Conservation (phyloP, 495 filamentous ascomycete genomes). For the Penicillium psychrofluorescens region DNA sequence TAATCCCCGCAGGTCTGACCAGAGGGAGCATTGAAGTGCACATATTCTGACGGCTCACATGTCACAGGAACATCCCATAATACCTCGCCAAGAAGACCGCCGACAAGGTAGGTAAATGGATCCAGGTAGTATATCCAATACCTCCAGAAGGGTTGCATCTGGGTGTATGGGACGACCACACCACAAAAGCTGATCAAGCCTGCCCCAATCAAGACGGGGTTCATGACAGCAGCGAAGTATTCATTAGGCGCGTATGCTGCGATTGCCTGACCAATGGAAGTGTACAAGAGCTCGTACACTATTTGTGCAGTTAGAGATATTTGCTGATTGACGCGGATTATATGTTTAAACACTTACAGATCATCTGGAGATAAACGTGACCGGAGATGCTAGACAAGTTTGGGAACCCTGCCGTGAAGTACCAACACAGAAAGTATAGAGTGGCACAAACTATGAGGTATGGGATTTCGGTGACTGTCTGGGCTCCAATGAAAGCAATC, state of each 20-base stretch:
- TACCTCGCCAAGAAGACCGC: slow-evolving; percentile 36
- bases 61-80: slow-evolving; percentile 41
- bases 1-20: slow-evolving; percentile 66
- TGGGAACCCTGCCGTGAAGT: slow-evolving; percentile 50
- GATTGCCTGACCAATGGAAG: slow-evolving; percentile 38
- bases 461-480: slow-evolving; percentile 51
- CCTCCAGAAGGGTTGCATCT: slow-evolving; percentile 49
- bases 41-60: slow-evolving; percentile 51
- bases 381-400: slow-evolving; percentile 32
- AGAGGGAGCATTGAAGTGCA: slow-evolving; percentile 51
- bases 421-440: slow-evolving; percentile 53
- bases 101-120: slow-evolving; percentile 49
- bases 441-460: slow-evolving; percentile 50
- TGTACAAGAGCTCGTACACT: slow-evolving; percentile 42
- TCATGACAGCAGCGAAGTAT: slow-evolving; percentile 47
- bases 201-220: slow-evolving; percentile 41
- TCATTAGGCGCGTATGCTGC: slow-evolving; percentile 50
- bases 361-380: slow-evolving; percentile 40
- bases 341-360: slow-evolving; percentile 28
- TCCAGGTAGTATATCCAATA: slow-evolving; percentile 55
- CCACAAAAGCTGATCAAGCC: slow-evolving; percentile 49
- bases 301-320: slow-evolving; percentile 3
- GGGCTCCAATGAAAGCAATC: slow-evolving; percentile 36
- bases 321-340: not conserved
- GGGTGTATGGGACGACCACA: slow-evolving; percentile 43